phyloP scores from a whole-genome alignment of 2,329 filamentous ascomycete genomes.

The Cladophialophora chaetospira region DNA sequence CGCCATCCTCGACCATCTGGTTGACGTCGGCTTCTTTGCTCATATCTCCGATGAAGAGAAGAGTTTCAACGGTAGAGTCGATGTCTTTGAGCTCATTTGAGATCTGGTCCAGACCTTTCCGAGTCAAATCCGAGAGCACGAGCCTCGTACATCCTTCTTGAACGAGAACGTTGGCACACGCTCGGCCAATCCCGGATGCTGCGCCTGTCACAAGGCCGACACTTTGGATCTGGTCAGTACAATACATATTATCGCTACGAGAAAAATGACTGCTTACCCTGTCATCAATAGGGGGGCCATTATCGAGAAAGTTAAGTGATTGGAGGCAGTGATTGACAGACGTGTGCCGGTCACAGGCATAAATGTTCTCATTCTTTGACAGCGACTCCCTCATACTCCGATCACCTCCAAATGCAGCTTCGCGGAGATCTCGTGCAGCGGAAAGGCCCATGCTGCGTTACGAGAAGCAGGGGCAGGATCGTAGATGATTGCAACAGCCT shows the following conservation, averaged over 20 bases:
- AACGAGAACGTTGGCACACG: conserved; percentile 22
- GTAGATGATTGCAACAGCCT: no score
- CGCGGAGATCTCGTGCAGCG: background rate
- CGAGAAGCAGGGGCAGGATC: no score
- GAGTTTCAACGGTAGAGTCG: conserved; percentile 6
- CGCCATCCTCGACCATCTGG: conserved; percentile 58
- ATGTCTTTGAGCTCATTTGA: conserved; percentile 21
- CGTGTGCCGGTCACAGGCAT: background rate
- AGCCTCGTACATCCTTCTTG: conserved; percentile 27
- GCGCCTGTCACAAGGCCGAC: conserved; percentile 28
- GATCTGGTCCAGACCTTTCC: conserved; percentile 13
- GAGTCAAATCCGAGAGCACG: conserved; percentile 21
- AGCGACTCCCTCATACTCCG: background rate
- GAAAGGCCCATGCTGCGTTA: no score
- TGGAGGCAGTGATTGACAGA: background rate
- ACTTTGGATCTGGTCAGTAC: conserved; percentile 11
- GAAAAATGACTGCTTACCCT: conserved; percentile 9
- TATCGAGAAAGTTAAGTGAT: background rate
- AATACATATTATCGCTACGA: background rate
- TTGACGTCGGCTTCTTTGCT: conserved; percentile 54
- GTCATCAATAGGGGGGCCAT: conserved; percentile 23
- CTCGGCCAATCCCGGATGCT: conserved; percentile 28
- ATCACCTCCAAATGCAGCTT: background rate
- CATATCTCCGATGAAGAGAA: conserved; percentile 44
- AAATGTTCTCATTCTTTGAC: background rate